phyloP scores from a whole-genome alignment of 2,329 filamentous ascomycete species.

The Paramyrothecium sp. region DNA sequence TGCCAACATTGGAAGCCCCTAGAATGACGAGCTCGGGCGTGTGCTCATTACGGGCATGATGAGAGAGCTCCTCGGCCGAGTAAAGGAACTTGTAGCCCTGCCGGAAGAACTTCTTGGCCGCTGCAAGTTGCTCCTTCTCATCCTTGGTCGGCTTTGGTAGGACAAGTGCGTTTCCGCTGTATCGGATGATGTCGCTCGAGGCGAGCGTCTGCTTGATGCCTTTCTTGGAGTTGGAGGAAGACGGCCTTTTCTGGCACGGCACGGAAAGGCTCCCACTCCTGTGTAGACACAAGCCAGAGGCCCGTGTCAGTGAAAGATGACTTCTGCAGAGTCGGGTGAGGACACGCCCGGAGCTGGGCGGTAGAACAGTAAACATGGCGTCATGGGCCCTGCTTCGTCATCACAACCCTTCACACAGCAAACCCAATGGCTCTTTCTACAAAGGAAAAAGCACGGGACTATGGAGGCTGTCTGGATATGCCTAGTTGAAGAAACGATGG shows the following conservation, averaged over 20 bases:
- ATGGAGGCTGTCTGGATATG: no score
- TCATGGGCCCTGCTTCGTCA: no score
- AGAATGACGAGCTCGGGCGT: constrained; percentile 70
- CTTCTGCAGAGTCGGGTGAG: no score
- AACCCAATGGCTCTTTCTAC: no score
- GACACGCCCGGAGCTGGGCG: no score
- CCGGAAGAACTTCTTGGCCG: constrained; percentile 30
- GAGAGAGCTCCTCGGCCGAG: constrained; percentile 45
- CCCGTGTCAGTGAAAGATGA: no score
- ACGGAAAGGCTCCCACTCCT: no score
- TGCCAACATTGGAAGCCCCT: constrained; percentile 86
- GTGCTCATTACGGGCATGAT: constrained; percentile 49
- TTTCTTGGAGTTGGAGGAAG: not conserved
- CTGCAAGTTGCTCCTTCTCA: constrained; percentile 20
- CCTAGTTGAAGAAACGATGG: no score
- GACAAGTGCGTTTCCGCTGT: constrained; percentile 5
- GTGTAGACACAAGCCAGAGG: no score
- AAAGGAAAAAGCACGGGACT: no score
- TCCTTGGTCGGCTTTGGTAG: constrained; percentile 12
- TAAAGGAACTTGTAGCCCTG: constrained; percentile 42
- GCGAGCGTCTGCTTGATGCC: not conserved
- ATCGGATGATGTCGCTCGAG: not conserved
- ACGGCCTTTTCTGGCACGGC: not conserved
- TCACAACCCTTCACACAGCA: no score
- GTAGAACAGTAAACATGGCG: no score